These are phyloP conservation scores for Canariomyces notabilis DNA, from an alignment of 2,329 filamentous ascomycete genomes.

Conservation along the genomic window DNA sequence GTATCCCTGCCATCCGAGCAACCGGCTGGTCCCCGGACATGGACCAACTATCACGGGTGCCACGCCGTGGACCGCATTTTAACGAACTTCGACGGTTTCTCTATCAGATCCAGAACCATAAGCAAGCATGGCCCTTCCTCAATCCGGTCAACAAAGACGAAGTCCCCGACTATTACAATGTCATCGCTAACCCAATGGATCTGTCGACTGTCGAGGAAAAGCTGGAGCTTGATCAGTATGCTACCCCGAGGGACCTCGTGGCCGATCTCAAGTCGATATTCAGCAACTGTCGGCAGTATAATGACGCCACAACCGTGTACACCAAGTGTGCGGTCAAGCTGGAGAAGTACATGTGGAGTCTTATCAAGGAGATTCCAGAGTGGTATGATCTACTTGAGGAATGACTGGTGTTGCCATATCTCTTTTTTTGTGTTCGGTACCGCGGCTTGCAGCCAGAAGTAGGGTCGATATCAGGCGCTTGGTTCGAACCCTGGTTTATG, in stretches of 20 bases:
- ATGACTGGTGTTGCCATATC: too few species aligned
- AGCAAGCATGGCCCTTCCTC: conserved; percentile 88
- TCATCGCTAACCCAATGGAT: conserved; percentile 97
- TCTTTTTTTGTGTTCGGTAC: too few species aligned
- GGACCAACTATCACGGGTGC: conserved; percentile 90
- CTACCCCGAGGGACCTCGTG: conserved; percentile 83
- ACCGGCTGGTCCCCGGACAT: conserved; percentile 96
- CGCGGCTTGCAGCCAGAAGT: too few species aligned
- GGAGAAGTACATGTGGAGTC: conserved; percentile 90
- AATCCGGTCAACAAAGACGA: conserved; percentile 91
- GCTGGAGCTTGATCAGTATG: conserved; percentile 85
- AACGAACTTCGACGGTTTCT: conserved; percentile 87
- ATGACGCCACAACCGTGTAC: conserved; percentile 89
- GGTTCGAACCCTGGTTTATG: too few species aligned
- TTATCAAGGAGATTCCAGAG: conserved; percentile 85
- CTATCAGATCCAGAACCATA: conserved; percentile 91
- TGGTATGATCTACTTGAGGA: conserved; percentile 51
- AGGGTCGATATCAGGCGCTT: too few species aligned
- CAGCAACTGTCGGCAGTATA: conserved; percentile 91
- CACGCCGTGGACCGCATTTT: conserved; percentile 92
- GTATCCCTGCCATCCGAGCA: conserved; percentile 81
- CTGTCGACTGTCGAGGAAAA: conserved; percentile 90
- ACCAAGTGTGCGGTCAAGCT: conserved; percentile 90
- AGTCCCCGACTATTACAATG: conserved; percentile 94
- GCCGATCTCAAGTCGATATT: conserved; percentile 83